Evolutionary conservation across 169 alveolate species (phyloP).

Genomic region (Eimeria maxima): DNA sequence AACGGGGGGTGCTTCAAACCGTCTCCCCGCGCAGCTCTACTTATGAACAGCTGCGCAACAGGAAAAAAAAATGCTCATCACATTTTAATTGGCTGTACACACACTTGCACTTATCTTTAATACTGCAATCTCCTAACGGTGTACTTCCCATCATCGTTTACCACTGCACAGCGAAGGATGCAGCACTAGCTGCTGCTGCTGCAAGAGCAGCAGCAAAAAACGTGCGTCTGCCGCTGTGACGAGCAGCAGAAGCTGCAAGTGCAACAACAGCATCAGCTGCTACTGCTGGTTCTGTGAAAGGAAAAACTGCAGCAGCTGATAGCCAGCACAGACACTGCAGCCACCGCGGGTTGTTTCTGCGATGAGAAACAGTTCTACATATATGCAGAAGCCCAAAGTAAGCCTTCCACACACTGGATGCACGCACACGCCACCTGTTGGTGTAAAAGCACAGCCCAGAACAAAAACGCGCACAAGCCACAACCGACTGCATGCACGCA

Average conservation of each 20-base stretch:
- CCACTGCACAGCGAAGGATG: not conserved
- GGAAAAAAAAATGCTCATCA: not conserved
- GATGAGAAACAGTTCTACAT: conserved; percentile 1
- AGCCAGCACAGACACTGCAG: conserved; percentile 1
- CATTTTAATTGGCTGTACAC: not conserved
- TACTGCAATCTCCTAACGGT: conserved; percentile 14
- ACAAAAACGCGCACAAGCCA: not conserved
- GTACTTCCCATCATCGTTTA: not conserved
- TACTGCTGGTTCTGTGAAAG: not conserved
- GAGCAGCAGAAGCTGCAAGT: not conserved
- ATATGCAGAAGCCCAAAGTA: not conserved
- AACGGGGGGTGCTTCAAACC: not conserved
- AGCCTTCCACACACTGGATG: conserved; percentile 5
- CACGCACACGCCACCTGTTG: not conserved
- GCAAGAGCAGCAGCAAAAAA: not conserved
- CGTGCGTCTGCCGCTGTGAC: conserved; percentile 2
- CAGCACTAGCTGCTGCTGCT: conserved; percentile 3
- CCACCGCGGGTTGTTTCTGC: conserved; percentile 1
- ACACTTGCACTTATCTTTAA: not conserved
- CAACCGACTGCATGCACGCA: not conserved
- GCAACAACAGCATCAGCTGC: conserved; percentile 4
- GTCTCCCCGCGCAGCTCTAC: not conserved
- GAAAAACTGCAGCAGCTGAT: conserved; percentile 11
- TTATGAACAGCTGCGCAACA: not conserved
- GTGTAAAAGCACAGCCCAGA: not conserved